Evolutionary conservation across 768 basidiomycete genomes (phyloP).

Genomic region (Cantharellus cinnabarinus): DNA sequence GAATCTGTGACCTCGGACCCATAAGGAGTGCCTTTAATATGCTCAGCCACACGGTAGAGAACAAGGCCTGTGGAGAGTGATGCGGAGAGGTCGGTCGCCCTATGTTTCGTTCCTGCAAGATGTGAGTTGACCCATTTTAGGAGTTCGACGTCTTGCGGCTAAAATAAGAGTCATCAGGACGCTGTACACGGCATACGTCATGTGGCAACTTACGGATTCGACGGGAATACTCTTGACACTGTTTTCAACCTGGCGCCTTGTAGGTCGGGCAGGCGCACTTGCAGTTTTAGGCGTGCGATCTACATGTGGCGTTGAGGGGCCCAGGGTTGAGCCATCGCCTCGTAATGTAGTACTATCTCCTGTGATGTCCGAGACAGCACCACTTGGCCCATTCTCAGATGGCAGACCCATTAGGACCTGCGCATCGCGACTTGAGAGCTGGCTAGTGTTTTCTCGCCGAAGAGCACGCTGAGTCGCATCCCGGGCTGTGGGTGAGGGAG

Average conservation of each 20-base stretch:
- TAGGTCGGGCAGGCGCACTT: too few relatives aligned
- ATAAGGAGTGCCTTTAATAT: conserved; percentile 34
- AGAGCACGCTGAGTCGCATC: conserved; percentile 76
- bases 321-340: too few relatives aligned
- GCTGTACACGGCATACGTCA: not conserved
- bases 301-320: too few relatives aligned
- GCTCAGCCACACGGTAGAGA: conserved; percentile 70
- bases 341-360: too few relatives aligned
- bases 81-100: conserved; percentile 23
- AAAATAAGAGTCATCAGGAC: not conserved
- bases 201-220: not conserved
- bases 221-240: too few relatives aligned
- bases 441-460: conserved; percentile 66
- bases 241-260: too few relatives aligned
- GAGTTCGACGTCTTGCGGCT: conserved; percentile 18
- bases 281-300: too few relatives aligned
- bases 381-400: not conserved
- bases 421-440: conserved; percentile 62
- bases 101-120: conserved; percentile 34
- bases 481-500: conserved; percentile 75
- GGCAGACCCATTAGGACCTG: conserved; percentile 38
- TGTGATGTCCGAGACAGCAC: not conserved
- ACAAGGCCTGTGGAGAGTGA: conserved; percentile 40
- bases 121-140: conserved; percentile 81
- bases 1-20: conserved; percentile 41